Evolutionary conservation across 257 asterid species (phyloP).

Genomic region (Plectranthus barbatus): DNA sequence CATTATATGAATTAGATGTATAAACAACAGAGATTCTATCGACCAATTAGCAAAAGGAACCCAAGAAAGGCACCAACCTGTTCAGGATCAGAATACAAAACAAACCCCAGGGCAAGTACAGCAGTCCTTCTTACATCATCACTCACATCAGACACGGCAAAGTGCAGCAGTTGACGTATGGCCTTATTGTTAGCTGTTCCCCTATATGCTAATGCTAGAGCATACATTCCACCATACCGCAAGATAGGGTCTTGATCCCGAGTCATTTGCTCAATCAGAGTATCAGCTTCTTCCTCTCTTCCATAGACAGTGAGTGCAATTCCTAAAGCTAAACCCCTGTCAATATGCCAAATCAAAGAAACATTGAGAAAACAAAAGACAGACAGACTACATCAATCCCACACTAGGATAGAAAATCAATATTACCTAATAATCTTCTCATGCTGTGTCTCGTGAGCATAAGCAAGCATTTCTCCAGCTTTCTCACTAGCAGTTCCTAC

Average conservation of each 20-base stretch:
- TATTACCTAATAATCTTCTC: constrained; percentile 86
- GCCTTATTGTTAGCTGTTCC: constrained; percentile 97
- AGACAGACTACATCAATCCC: no score
- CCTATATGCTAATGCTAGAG: constrained; percentile 91
- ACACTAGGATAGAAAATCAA: constrained; percentile 3
- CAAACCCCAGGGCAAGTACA: constrained; percentile 96
- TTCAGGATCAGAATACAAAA: constrained; percentile 82
- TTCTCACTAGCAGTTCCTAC: constrained; percentile 97
- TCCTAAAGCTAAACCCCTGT: constrained; percentile 91
- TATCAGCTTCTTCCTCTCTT: constrained; percentile 94
- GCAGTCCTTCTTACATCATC: constrained; percentile 98
- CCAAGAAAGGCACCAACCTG: constrained; percentile 48
- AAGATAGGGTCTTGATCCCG: constrained; percentile 95
- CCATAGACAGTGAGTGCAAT: constrained; percentile 98
- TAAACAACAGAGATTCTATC: neutral
- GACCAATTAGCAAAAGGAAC: neutral
- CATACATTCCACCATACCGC: constrained; percentile 99
- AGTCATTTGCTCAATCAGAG: constrained; percentile 93
- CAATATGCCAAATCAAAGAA: neutral
- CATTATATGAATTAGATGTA: neutral
- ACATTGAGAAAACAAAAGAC: neutral
- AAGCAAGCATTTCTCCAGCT: constrained; percentile 93
- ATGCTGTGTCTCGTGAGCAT: constrained; percentile 97
- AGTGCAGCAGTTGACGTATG: constrained; percentile 89
- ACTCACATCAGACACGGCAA: constrained; percentile 95